Evolutionary conservation across 805 yeast species (phyloP).

Genomic region (Kockiozyma suomiensis): DNA sequence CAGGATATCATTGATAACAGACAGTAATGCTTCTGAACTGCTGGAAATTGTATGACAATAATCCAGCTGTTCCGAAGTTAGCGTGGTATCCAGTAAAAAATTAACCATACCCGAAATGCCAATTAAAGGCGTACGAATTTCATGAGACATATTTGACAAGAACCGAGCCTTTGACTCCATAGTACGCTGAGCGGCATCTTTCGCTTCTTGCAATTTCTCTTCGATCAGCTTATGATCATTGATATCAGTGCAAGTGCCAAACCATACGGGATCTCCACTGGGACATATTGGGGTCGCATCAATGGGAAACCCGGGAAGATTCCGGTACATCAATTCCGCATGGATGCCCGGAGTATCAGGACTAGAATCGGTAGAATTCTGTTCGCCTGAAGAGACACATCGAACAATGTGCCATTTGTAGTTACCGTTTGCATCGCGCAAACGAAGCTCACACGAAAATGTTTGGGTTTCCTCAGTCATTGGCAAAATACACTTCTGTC

Average conservation of each 20-base stretch:
- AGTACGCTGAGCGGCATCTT: slow-evolving; percentile 43
- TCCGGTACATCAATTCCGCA: not conserved
- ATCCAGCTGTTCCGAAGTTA: slow-evolving; percentile 42
- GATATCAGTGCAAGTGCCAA: slow-evolving; percentile 44
- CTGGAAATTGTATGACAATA: slow-evolving; percentile 44
- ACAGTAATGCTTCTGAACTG: slow-evolving; percentile 41
- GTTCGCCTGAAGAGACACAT: slow-evolving; percentile 33
- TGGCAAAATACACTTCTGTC: slow-evolving; percentile 36
- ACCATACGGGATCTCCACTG: slow-evolving; percentile 36
- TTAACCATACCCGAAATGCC: slow-evolving; percentile 46
- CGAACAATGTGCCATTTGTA: slow-evolving; percentile 42
- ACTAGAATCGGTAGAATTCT: not conserved
- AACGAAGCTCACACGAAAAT: slow-evolving; percentile 37
- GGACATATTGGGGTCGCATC: not conserved
- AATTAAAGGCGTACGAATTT: slow-evolving; percentile 44
- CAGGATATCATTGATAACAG: slow-evolving; percentile 44
- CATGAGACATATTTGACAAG: slow-evolving; percentile 44
- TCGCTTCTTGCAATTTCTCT: slow-evolving; percentile 42
- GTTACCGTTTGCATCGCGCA: slow-evolving; percentile 36
- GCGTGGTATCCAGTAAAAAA: slow-evolving; percentile 41
- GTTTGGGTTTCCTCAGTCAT: slow-evolving; percentile 4
- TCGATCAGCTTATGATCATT: slow-evolving; percentile 42
- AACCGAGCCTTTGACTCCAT: slow-evolving; percentile 46
- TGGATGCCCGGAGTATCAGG: not conserved
- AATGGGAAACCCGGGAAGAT: not conserved